phyloP scores from a whole-genome alignment of 176 grass and related monocot genomes.

The Calamus simplicifolius region DNA sequence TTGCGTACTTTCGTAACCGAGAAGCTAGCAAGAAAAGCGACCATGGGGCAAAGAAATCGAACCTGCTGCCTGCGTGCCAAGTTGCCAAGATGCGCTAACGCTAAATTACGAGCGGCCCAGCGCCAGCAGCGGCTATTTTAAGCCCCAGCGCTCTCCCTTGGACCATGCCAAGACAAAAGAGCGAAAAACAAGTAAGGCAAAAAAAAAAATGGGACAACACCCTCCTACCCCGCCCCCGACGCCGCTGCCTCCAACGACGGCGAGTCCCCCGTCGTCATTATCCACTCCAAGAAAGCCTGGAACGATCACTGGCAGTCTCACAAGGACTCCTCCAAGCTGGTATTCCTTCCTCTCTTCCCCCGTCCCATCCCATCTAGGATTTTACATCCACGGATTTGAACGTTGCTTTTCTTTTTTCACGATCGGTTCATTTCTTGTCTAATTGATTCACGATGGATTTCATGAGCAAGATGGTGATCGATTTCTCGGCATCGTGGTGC shows the following conservation, averaged over 20 bases:
- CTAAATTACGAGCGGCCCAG: no score
- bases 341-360: constrained; percentile 1
- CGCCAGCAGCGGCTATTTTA: no score
- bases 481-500: constrained; percentile 83
- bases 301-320: constrained; percentile 38
- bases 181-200: background rate
- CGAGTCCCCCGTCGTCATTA: constrained; percentile 46
- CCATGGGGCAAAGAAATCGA: no score
- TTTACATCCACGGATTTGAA: no score
- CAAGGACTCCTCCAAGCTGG: constrained; percentile 50
- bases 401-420: background rate
- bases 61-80: no score
- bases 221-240: constrained; percentile 12
- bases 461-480: constrained; percentile 51
- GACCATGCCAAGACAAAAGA: no score
- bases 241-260: constrained; percentile 9
- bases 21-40: no score
- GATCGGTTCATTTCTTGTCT: no score
- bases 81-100: no score
- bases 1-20: no score
- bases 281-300: constrained; percentile 60
- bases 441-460: no score
- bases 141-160: no score
- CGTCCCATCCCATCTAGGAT: background rate
- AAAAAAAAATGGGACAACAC: constrained; percentile 40